Base-by-base conservation (phyloP, 2,329 filamentous ascomycete species). In the Diplodia sapinea region DNA sequence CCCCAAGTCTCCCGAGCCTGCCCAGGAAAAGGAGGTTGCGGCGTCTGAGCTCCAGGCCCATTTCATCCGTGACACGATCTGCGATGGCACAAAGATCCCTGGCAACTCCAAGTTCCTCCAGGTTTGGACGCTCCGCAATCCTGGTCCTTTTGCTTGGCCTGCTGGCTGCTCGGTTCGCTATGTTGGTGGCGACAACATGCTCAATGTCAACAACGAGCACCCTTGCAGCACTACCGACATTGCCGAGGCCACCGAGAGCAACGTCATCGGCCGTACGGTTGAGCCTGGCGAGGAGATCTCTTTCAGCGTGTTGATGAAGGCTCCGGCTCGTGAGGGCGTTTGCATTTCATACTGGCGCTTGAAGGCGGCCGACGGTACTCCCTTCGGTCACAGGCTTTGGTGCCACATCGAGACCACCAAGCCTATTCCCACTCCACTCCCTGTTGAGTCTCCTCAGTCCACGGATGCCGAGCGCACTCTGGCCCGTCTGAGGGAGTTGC, bases 341-440 rank as follows among this genome's bases (percentile, higher is more conserved):
- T 85, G 89, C 69, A 95, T 97, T 75, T 98, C 95, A 1, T 97
- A 97, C 85, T 99, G 95, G 95, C 93, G 94, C 70, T 83, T 99
- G 71, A 96, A 94, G 73, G 89, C 92, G 68, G 85, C 88, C 8
- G 89, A 92, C 68, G 94, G 94, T 29, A 83, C 86, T 71, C 91
- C 92, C 71, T 97, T 98, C 71, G 95, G 95, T 49, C 92, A 97
- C 82, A 91, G 93, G 74, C 84, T 99, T 57, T 99, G 94, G 94
- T 97, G 94, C 76, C 93, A 98, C 72, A 88, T 99, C 70, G 86
- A 88, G 62, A 92, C 97, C 68, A 47, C 56, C 13, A 67, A 67
- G 49, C 55, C 65, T 13, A 63, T 63, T 8, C 59, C 47, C 7
- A 31, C 65, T 23, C 56, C 56, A 15, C 43, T 47, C 12, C 55